These are phyloP conservation scores for Fusarium tjaetaba DNA, from an alignment of 2,329 filamentous ascomycete genomes.

Conservation along the genomic window DNA sequence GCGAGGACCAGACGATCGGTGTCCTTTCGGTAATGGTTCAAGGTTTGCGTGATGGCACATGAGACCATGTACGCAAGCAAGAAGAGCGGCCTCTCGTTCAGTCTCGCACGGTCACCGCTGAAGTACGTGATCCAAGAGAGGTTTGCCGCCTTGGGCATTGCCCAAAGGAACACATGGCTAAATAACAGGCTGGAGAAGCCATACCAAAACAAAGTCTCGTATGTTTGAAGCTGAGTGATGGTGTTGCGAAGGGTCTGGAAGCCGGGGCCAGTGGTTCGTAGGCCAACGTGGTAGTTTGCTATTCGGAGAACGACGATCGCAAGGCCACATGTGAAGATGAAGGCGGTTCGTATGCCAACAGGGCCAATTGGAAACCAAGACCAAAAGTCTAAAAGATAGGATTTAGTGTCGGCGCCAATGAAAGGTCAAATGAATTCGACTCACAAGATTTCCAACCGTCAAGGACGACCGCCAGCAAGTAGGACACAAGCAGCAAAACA, in stretches of 20 bases:
- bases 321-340: slow-evolving; percentile 81
- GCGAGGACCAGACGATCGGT: slow-evolving; percentile 70
- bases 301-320: slow-evolving; percentile 87
- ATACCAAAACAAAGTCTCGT: slow-evolving; percentile 81
- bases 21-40: slow-evolving; percentile 76
- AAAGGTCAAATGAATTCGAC: slow-evolving; percentile 45
- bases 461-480: slow-evolving; percentile 75
- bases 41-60: slow-evolving; percentile 75
- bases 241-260: slow-evolving; percentile 70
- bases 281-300: slow-evolving; percentile 80
- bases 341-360: slow-evolving; percentile 76
- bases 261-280: slow-evolving; percentile 75
- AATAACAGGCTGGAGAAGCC: slow-evolving; percentile 81
- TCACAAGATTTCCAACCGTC: slow-evolving; percentile 75
- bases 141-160: slow-evolving; percentile 66
- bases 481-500: slow-evolving; percentile 76
- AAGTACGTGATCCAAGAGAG: slow-evolving; percentile 79
- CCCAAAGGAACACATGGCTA: slow-evolving; percentile 83
- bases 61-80: slow-evolving; percentile 75
- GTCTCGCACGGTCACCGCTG: slow-evolving; percentile 74
- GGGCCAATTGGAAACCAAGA: slow-evolving; percentile 84
- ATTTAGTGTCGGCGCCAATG: slow-evolving; percentile 1
- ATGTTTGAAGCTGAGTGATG: slow-evolving; percentile 66
- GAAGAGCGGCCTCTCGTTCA: slow-evolving; percentile 90
- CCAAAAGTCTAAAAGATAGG: slow-evolving; percentile 73